phyloP scores from a whole-genome alignment of 148 eudicot species.

The Polygonum maritimum region DNA sequence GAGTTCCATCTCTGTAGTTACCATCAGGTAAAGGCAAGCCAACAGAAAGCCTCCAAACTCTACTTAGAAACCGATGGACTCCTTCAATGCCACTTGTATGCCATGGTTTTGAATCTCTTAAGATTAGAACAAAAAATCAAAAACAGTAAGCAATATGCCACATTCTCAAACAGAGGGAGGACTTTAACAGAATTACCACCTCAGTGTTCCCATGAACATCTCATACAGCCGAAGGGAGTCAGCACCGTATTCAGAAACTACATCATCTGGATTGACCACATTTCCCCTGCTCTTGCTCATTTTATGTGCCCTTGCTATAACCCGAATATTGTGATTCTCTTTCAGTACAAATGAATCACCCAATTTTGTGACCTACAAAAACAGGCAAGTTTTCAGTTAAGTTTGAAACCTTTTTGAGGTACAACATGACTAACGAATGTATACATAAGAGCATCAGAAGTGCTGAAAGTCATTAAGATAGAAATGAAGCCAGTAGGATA shows the following conservation, averaged over 20 bases:
- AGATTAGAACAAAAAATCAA: constrained; percentile 10
- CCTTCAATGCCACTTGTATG: constrained; percentile 98
- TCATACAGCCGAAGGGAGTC: constrained; percentile 97
- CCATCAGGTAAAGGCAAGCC: constrained; percentile 70
- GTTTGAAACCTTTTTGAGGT: neutral
- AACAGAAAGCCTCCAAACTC: constrained; percentile 90
- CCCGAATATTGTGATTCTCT: constrained; percentile 63
- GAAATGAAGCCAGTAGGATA: neutral
- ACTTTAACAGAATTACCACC: constrained; percentile 27
- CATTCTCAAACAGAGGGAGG: neutral
- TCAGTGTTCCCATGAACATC: constrained; percentile 99
- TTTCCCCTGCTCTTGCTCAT: constrained; percentile 99
- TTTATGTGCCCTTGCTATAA: constrained; percentile 78
- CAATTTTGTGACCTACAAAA: constrained; percentile 61
- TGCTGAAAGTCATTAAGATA: constrained; percentile 5
- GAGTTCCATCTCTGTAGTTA: constrained; percentile 53
- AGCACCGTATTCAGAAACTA: constrained; percentile 85
- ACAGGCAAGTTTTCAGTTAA: neutral
- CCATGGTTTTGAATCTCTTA: constrained; percentile 89
- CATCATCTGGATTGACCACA: constrained; percentile 97
- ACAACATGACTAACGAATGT: neutral
- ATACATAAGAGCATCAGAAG: neutral
- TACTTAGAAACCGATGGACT: constrained; percentile 82
- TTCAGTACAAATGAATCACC: constrained; percentile 85
- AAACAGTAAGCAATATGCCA: neutral